Evolutionary conservation across 1,139 yeast genomes (phyloP), one percentile per base, ranked within the genome.

Genomic region (Kurtzmaniella quercitrusa): DNA sequence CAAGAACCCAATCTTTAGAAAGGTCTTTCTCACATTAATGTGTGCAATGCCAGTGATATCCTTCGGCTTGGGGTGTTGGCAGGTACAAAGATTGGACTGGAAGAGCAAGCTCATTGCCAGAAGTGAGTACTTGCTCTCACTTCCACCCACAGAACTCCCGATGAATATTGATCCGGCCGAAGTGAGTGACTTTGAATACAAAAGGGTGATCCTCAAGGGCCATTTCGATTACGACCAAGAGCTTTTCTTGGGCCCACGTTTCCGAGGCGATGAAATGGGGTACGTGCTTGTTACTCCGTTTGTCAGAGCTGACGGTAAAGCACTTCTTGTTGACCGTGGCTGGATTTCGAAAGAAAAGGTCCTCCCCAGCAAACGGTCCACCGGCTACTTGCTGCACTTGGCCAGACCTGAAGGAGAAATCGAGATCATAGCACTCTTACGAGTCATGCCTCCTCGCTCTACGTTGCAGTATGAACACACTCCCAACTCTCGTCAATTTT

Each of bases 1-100:
- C 52, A 70, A 58, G 54, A 65, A 50, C 45, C 73, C 66, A 25
- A 50, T 60, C 12, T 68, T 80, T 24, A 68, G 83, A 46, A 66
- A 66, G 38, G 68, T 82, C 33, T 72, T 83, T 17, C 61, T 85
- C 41, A 77, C 81, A 0, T 62, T 85, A 23, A 70, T 85, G 76
- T 64, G 88, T 38, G 79, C 93, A 19, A 93, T 95, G 86, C 99
- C 99, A 0, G 73, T 90, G 0, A 74, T 90, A 1, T 79, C 96
- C 9, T 88, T 93, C 59, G 85, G 82, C 33, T 69, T 93, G 41
- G 98, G 98, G 2, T 80, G 94, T 46, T 93, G 98, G 99, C 99
- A 93, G 65, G 82, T 88, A 37, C 70, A 79, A 54, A 73, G 99
- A 51, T 68, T 93, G 44, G 71, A 79, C 48, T 93, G 98, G 98